phyloP scores from a whole-genome alignment of 257 asterid genomes.

The Pogostemon cablin region DNA sequence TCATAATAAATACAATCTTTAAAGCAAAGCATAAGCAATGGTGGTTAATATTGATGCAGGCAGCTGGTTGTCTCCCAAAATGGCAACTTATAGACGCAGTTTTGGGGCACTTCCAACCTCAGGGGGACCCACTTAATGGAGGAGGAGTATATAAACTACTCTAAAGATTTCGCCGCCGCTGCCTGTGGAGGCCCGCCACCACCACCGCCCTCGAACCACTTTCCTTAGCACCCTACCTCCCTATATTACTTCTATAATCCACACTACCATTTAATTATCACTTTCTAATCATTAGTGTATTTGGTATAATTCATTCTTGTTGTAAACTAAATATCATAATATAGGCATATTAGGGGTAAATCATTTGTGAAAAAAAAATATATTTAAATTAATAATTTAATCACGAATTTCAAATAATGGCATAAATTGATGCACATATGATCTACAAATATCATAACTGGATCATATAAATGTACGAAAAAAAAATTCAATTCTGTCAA shows the following conservation, averaged over 20 bases:
- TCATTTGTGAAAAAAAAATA: too few relatives aligned
- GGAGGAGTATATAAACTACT: constrained; percentile 10
- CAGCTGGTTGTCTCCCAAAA: constrained; percentile 31
- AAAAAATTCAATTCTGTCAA: too few relatives aligned
- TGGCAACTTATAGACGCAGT: constrained; percentile 21
- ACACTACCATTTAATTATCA: too few relatives aligned
- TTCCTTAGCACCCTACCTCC: not conserved
- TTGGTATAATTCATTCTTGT: too few relatives aligned
- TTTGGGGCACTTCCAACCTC: constrained; percentile 13
- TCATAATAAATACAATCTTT: constrained; percentile 25
- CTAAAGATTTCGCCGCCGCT: constrained; percentile 18
- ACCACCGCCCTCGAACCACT: constrained; percentile 35
- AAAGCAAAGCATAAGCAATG: constrained; percentile 26
- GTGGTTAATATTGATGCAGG: constrained; percentile 9
- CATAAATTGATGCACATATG: too few relatives aligned
- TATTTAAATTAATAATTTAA: too few relatives aligned
- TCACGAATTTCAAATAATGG: too few relatives aligned
- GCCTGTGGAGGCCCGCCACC: constrained; percentile 38
- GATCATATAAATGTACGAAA: too few relatives aligned
- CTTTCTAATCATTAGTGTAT: too few relatives aligned
- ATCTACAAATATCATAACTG: too few relatives aligned
- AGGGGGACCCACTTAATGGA: constrained; percentile 12
- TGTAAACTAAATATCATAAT: too few relatives aligned
- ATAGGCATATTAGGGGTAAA: too few relatives aligned
- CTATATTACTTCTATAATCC: not conserved